phyloP scores from a whole-genome alignment of 371 early-diverging fungal genomes.

The Capniomyces stellatus region DNA sequence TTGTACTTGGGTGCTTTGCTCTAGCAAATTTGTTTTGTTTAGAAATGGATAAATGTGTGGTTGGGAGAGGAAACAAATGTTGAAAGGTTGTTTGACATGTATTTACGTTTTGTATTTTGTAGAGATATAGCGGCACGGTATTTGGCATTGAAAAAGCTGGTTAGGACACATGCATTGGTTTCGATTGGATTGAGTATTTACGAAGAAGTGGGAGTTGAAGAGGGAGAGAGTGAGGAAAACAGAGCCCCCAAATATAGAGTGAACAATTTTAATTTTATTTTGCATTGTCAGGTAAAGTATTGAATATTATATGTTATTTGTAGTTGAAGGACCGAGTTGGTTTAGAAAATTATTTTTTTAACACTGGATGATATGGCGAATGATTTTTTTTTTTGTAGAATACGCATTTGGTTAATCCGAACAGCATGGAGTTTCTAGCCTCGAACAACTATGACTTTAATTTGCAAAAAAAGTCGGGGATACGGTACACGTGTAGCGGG shows the following conservation, averaged over 20 bases:
- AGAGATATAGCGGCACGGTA: conserved; percentile 56
- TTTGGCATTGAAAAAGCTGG: conserved; percentile 38
- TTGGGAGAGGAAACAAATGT: no score
- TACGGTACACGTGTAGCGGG: conserved; percentile 33
- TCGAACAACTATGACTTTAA: conserved; percentile 71
- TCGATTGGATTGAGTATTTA: conserved; percentile 58
- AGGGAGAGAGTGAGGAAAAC: conserved; percentile 7
- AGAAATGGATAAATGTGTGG: no score
- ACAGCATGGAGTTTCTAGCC: conserved; percentile 53
- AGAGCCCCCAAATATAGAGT: conserved; percentile 12
- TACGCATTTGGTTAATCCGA: conserved; percentile 33
- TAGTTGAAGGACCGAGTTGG: no score
- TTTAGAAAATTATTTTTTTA: neutral
- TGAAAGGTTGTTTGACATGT: neutral
- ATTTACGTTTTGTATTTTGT: neutral
- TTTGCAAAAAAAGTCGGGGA: conserved; percentile 45
- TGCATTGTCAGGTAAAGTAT: conserved; percentile 9
- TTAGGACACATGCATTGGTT: conserved; percentile 48
- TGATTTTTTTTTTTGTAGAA: conserved; percentile 4
- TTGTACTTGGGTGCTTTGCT: no score
- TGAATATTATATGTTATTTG: no score
- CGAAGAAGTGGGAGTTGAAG: neutral
- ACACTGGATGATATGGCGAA: neutral
- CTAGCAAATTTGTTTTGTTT: no score
- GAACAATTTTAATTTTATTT: conserved; percentile 16